Evolutionary conservation across 73 alveolate species (phyloP).

Genomic region (Uronychia binucleata): DNA sequence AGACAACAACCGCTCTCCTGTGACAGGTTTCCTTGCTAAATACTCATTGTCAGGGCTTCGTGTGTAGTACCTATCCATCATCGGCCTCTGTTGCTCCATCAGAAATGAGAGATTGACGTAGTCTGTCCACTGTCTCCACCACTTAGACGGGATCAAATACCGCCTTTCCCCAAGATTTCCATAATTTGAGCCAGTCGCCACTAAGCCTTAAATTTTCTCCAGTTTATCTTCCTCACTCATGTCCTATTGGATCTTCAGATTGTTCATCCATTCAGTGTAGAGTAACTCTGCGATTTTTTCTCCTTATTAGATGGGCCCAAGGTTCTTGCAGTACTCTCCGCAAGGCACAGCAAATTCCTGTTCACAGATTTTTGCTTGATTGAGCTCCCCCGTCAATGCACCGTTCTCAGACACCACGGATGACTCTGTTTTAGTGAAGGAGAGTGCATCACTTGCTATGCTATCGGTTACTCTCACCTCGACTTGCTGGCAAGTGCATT

Average conservation of each 20-base stretch:
- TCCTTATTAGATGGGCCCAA: background rate
- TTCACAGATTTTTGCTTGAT: background rate
- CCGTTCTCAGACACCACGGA: background rate
- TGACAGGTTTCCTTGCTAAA: background rate
- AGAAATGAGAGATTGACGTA: slow-evolving; percentile 11
- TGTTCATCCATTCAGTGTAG: background rate
- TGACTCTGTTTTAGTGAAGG: background rate
- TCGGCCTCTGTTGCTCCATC: too few species aligned
- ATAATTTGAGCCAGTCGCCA: too few species aligned
- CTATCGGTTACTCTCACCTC: background rate
- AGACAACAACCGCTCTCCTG: background rate
- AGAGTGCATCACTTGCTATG: background rate
- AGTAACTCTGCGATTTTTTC: background rate
- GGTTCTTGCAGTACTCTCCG: background rate
- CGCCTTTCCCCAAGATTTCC: slow-evolving; percentile 29
- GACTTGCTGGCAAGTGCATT: background rate
- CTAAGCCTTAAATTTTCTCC: too few species aligned
- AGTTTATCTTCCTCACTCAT: too few species aligned
- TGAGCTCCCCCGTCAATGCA: background rate
- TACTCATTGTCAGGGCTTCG: too few species aligned
- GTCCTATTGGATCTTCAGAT: too few species aligned
- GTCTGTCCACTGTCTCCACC: slow-evolving; percentile 61
- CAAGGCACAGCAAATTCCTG: background rate
- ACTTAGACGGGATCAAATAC: slow-evolving; percentile 15
- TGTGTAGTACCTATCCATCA: too few species aligned